Evolutionary conservation across 768 basidiomycete genomes (phyloP), one percentile per base, ranked within the genome.

Genomic region (Artomyces pyxidatus): DNA sequence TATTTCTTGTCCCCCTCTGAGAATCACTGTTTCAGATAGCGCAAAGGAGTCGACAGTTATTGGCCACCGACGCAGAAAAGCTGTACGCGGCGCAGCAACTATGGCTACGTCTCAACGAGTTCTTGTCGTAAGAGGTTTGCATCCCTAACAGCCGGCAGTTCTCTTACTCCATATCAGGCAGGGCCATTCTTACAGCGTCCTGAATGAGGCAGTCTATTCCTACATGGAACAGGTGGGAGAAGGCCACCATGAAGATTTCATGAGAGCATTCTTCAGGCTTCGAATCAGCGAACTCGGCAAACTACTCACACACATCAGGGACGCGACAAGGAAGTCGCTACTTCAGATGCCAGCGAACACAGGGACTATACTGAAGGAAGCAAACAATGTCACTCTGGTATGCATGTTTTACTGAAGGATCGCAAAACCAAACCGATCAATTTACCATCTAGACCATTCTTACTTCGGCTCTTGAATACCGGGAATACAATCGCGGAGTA

Each of bases 51-150:
- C 78, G 91, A 17, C 82, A 92, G 58, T 72, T 73, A 23, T 69
- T 97, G 16, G 83, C 81, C 30, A 77, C 74, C 17, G 87, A 96
- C 59, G 90, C 89, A 1, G 94, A 96, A 65, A 90, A 88, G 58
- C 71, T 95, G 16, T 83, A 83, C 53, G 86, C 89, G 2, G 82
- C 78, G 4, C 79, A 83, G 51, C 83, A 87, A 35, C 69, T 96
- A 21, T 96, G 94, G 94, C 51, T 77, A n/a, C 69, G 69, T 55
- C 76, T 88, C 59, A 87, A 87, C 54, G 79, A 83, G 37, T 68
- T 78, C 25, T 69, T 88, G 25, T 70, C 73, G 85, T 85, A 59
- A 46, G 80, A 65, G 4, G 21, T 35, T 2, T 48, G 30, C 16
- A 37, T 30, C 19, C 14, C 29, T 30, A 8, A 11, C 17, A 14